Conservation (phyloP, 1,284 basidiomycete species). For the Microbotryomycetes sp. region DNA sequence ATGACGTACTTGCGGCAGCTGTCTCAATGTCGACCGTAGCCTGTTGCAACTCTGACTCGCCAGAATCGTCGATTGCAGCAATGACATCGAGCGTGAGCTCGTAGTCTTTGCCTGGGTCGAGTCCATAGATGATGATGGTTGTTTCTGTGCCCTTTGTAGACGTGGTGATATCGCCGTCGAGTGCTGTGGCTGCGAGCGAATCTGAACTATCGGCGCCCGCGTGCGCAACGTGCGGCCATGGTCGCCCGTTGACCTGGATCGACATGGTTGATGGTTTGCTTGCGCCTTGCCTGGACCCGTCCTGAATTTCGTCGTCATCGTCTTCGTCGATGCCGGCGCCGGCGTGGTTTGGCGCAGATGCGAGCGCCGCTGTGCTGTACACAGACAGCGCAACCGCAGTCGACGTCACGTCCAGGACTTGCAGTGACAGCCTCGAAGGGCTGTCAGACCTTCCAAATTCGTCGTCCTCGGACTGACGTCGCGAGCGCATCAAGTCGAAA, state of each 20-base stretch:
- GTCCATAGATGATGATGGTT: conserved; percentile 30
- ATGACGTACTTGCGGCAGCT: conserved; percentile 3
- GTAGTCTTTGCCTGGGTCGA: conserved; percentile 24
- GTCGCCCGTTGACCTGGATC: conserved; percentile 24
- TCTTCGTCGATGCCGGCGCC: background rate
- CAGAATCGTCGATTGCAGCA: background rate
- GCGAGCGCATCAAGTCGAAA: background rate
- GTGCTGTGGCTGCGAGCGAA: background rate
- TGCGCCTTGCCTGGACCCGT: background rate
- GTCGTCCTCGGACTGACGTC: background rate
- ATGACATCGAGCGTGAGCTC: conserved; percentile 27
- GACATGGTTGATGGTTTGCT: conserved; percentile 21
- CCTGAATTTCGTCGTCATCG: background rate
- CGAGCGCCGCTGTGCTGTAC: background rate
- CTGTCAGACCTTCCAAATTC: background rate
- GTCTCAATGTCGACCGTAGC: conserved; percentile 10
- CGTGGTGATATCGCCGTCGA: background rate
- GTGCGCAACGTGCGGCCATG: conserved; percentile 31
- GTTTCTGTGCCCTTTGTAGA: conserved; percentile 10
- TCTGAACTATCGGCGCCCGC: conserved; percentile 8
- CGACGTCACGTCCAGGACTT: conserved; percentile 30
- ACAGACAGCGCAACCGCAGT: conserved; percentile 29
- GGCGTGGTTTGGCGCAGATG: background rate
- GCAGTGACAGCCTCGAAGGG: conserved; percentile 1
- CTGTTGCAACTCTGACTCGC: background rate